A percentile compares a stretch with the other conserved stretches of the same genome.
Evolutionary conservation across 2,329 filamentous ascomycete genomes (phyloP).

Genomic region (Ophiosphaerella korrae): DNA sequence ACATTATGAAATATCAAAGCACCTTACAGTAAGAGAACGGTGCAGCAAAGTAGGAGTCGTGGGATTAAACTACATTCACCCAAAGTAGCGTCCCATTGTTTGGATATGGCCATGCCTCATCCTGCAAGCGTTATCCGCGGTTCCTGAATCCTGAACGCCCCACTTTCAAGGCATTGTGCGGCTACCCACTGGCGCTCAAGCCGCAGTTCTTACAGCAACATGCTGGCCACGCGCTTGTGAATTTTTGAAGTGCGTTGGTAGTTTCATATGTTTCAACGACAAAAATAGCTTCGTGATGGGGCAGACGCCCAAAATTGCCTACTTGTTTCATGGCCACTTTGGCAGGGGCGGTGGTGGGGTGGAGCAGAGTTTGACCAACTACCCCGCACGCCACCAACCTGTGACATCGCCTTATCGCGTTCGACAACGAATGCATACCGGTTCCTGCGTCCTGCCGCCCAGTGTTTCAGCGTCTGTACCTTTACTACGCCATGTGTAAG

Average conservation of each 20-base stretch:
- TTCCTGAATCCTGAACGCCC: conserved; percentile 11
- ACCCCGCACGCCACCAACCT: conserved; percentile 26
- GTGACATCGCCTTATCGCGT: conserved; percentile 9
- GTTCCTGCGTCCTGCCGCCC: conserved; percentile 17
- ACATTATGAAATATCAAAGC: conserved; percentile 1
- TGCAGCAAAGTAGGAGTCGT: conserved; percentile 17
- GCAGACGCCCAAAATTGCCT: conserved; percentile 1
- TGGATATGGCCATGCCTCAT: neutral
- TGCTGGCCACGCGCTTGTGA: no score
- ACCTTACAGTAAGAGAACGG: conserved; percentile 1
- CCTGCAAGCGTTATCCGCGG: neutral
- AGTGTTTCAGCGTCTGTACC: conserved; percentile 14
- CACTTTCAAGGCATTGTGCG: neutral
- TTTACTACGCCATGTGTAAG: conserved; percentile 12
- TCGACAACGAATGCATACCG: neutral
- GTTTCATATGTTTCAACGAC: conserved; percentile 11
- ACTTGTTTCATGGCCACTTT: conserved; percentile 6
- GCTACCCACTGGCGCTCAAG: no score
- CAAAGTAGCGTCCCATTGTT: conserved; percentile 29
- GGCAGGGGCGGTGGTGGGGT: conserved; percentile 17
- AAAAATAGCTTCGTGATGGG: conserved; percentile 11
- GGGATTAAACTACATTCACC: conserved; percentile 27
- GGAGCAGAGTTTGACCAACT: conserved; percentile 11
- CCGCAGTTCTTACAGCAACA: neutral
- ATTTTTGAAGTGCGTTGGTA: neutral